Evolutionary conservation across 192 early-diverging fungal species (phyloP).

Genomic region (Chytriomyces sp.): DNA sequence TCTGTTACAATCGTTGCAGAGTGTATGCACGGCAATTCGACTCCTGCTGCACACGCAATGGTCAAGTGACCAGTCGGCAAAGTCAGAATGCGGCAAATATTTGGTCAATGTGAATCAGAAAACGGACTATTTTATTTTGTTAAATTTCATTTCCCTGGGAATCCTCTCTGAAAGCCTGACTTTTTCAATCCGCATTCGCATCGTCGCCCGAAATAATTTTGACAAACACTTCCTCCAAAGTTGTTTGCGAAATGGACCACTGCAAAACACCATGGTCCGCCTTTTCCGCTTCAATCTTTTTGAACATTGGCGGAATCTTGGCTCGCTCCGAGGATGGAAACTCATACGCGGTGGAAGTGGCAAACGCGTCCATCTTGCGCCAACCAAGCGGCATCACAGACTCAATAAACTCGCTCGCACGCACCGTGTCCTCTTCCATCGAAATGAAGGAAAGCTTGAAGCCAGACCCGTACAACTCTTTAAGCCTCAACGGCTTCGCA

Average conservation of each 20-base stretch:
- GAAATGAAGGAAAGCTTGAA: constrained; percentile 68
- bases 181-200: constrained; percentile 27
- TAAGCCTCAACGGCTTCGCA: constrained; percentile 66
- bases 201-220: constrained; percentile 33
- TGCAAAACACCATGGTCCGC: constrained; percentile 63
- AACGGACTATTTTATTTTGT: no score
- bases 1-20: no score
- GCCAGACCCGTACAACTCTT: constrained; percentile 71
- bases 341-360: constrained; percentile 61
- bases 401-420: constrained; percentile 44
- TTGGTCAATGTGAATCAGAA: no score
- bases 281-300: constrained; percentile 56
- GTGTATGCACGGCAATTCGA: no score
- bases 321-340: constrained; percentile 56
- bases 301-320: constrained; percentile 56
- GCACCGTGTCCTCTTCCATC: constrained; percentile 47
- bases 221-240: constrained; percentile 76
- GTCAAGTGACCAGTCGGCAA: no score
- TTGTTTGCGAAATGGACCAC: constrained; percentile 73
- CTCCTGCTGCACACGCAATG: no score
- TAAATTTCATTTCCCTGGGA: no score
- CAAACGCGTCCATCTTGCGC: constrained; percentile 63
- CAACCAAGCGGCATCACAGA: constrained; percentile 54
- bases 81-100: no score
- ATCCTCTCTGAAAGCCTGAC: no score